Evolutionary conservation across 1,139 yeast genomes (phyloP).

Genomic region (Geotrichum histeridarum): DNA sequence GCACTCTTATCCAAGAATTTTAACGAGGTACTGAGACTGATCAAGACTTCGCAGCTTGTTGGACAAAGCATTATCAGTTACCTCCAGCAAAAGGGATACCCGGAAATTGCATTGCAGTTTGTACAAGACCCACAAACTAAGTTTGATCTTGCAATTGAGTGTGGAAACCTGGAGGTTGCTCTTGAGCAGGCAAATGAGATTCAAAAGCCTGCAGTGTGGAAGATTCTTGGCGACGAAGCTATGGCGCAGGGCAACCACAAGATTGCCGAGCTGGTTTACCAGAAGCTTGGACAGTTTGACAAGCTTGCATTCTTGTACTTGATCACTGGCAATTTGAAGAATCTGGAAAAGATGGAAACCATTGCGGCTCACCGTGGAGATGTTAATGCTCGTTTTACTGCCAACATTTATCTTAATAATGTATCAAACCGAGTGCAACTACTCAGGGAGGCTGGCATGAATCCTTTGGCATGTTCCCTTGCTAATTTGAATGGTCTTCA

Average conservation of each 20-base stretch:
- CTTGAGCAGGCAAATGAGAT: slow-evolving; percentile 78
- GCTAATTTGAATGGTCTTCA: slow-evolving; percentile 83
- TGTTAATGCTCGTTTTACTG: slow-evolving; percentile 72
- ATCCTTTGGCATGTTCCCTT: slow-evolving; percentile 86
- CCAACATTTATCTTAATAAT: slow-evolving; percentile 72
- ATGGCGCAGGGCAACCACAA: slow-evolving; percentile 82
- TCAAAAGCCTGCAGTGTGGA: slow-evolving; percentile 69
- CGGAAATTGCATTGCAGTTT: slow-evolving; percentile 82
- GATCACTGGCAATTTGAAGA: slow-evolving; percentile 70
- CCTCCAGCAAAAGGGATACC: slow-evolving; percentile 91
- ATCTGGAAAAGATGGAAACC: slow-evolving; percentile 75
- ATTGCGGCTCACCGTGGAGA: slow-evolving; percentile 91
- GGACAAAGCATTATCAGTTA: slow-evolving; percentile 97
- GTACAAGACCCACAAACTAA: slow-evolving; percentile 95
- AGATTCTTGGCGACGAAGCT: slow-evolving; percentile 79
- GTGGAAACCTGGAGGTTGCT: slow-evolving; percentile 86
- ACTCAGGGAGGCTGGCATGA: slow-evolving; percentile 71
- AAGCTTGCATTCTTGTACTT: slow-evolving; percentile 84
- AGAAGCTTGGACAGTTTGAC: slow-evolving; percentile 80
- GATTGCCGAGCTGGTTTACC: slow-evolving; percentile 82
- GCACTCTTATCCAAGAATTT: slow-evolving; percentile 87
- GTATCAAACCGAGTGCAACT: slow-evolving; percentile 70
- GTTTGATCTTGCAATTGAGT: slow-evolving; percentile 91
- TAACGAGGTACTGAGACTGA: slow-evolving; percentile 85
- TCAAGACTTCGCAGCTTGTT: slow-evolving; percentile 82